Base-by-base conservation (phyloP, 257 asterid genomes). In the Echites panduratus region DNA sequence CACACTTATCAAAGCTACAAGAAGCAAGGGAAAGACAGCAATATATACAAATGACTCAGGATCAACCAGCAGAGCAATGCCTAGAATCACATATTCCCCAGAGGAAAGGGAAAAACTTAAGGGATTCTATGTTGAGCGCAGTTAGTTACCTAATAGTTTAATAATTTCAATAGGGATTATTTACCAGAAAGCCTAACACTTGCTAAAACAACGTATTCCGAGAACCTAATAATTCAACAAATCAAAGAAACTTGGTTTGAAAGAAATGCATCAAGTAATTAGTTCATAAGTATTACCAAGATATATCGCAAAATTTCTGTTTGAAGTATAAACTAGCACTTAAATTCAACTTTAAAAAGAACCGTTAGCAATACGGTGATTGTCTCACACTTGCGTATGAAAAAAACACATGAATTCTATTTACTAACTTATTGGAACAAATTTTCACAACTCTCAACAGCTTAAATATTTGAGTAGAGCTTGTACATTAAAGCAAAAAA, bases 211-310 rank as follows among this genome's bases (percentile, higher is more conserved):
- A 43, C 12, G 1, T 32, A 67, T 67, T 44, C 43, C 22, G 26
- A 5, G 13, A 45, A 40, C n/a, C 2, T 69, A 22, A 69, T 26
- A 7, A 27, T 50, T 69, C 47, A 16, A 48, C 22, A 27, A 41
- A 41, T 29, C 4, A 8, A 35, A 63, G 19, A 69, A 50, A 69
- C 47, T 17, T 20, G 58, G 63, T 17, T n/a, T n/a, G 26, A 48
- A 13, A 29, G 44, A 61, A 61, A 61, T 61, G 67, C 44, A 29
- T 61, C 67, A 8, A 61, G 44, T 61, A 63, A 63, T 17, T 63
- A 63, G 48, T 63, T 63, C 19, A 24, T 9, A 63, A 17, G 48
- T 63, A 2, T 38, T 35, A 63, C 43, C 48, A 17, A 32, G 48
- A 63, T 63, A 57, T 32, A 22, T 20, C 58, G n/a, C 14, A 54